phyloP scores from a whole-genome alignment of 1,139 yeast genomes.

The Suhomyces chickasaworum region DNA sequence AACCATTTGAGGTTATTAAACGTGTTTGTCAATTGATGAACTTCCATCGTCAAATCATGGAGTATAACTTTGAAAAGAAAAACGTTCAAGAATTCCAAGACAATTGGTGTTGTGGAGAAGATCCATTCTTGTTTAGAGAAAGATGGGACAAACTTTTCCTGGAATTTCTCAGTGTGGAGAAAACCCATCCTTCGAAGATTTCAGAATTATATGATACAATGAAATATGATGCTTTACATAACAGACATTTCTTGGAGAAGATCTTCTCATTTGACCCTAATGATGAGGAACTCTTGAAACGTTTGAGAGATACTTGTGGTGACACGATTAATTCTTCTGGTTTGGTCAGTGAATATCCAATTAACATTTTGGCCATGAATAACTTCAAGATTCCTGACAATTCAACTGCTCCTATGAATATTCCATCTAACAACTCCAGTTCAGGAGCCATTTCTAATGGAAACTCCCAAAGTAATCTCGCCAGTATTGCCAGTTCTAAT shows the following conservation, averaged over 20 bases:
- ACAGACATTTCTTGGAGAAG: conserved; percentile 81
- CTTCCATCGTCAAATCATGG: conserved; percentile 84
- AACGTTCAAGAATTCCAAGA: conserved; percentile 71
- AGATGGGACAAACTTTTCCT: conserved; percentile 97
- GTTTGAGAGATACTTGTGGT: conserved; percentile 44
- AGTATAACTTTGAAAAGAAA: conserved; percentile 69
- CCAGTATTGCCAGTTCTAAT: conserved; percentile 26
- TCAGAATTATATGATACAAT: conserved; percentile 96
- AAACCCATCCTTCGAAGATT: conserved; percentile 96
- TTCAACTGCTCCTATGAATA: conserved; percentile 15
- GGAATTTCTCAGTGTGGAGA: conserved; percentile 90
- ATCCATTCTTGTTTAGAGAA: conserved; percentile 84
- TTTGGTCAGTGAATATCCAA: conserved; percentile 77
- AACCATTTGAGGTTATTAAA: conserved; percentile 90
- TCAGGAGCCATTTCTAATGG: conserved; percentile 4
- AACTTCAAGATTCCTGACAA: conserved; percentile 58
- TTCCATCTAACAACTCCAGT: conserved; percentile 7
- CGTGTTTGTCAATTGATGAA: conserved; percentile 96
- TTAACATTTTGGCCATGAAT: conserved; percentile 74
- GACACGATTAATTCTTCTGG: conserved; percentile 61
- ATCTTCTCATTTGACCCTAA: conserved; percentile 75
- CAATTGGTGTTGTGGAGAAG: conserved; percentile 97
- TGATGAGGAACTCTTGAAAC: conserved; percentile 44
- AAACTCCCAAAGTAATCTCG: conserved; percentile 33
- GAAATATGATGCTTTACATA: conserved; percentile 97